Evolutionary conservation across 1,284 basidiomycete genomes (phyloP).

Genomic region (Ceratobasidium sp.): DNA sequence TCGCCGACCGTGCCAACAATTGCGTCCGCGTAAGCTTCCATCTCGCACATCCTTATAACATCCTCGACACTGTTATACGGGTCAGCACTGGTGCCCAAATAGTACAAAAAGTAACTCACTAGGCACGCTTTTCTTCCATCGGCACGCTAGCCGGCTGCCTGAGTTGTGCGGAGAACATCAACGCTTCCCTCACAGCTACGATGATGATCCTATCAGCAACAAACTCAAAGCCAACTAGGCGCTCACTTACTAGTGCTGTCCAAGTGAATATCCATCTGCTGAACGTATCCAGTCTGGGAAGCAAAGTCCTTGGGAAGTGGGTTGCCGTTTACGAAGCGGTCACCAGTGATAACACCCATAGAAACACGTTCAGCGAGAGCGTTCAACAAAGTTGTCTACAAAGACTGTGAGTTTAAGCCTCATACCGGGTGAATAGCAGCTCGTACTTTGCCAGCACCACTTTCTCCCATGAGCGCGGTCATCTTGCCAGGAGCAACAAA

Average conservation of each 20-base stretch:
- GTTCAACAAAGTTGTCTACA: constrained; percentile 79
- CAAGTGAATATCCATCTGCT: constrained; percentile 83
- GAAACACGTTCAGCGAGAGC: constrained; percentile 81
- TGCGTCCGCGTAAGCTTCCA: constrained; percentile 73
- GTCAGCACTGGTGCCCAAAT: constrained; percentile 46
- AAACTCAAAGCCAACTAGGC: not conserved
- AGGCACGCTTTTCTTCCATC: constrained; percentile 75
- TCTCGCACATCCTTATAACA: constrained; percentile 79
- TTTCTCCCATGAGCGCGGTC: constrained; percentile 71
- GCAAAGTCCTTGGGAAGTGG: constrained; percentile 76
- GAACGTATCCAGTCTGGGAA: constrained; percentile 76
- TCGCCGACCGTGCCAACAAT: constrained; percentile 74
- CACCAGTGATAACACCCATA: constrained; percentile 81
- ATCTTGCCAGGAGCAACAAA: constrained; percentile 83
- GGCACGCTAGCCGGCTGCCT: constrained; percentile 76
- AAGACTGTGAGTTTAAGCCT: not conserved
- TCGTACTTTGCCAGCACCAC: constrained; percentile 62
- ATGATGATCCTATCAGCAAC: constrained; percentile 43
- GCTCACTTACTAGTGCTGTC: constrained; percentile 57
- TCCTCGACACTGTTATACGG: constrained; percentile 72
- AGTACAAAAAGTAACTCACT: constrained; percentile 59
- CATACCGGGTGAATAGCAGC: not conserved
- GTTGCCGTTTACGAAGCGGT: constrained; percentile 79
- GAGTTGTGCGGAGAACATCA: constrained; percentile 81
- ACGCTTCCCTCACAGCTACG: constrained; percentile 78